Percentiles rank a stretch among this genome's conserved stretches.
Evolutionary conservation across 2,329 filamentous ascomycete species (phyloP).

Genomic region (Claviceps humidiphila): DNA sequence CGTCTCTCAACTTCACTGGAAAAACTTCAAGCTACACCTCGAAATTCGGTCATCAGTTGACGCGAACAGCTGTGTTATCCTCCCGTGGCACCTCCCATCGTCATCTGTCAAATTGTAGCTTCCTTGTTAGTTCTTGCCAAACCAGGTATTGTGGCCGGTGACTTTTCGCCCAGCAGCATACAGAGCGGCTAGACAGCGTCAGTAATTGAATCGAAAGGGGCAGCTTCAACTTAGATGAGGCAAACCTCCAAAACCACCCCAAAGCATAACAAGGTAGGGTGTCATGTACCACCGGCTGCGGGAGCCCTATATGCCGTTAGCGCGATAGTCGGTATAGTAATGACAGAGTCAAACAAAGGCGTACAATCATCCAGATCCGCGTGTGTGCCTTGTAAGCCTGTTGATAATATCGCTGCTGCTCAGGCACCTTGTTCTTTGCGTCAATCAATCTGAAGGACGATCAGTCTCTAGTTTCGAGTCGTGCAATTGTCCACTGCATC

Average conservation of each 20-base stretch:
- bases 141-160: conserved; percentile 70
- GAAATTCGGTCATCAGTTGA: background rate
- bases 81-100: background rate
- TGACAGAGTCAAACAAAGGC: conserved; percentile 16
- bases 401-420: conserved; percentile 66
- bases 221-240: conserved; percentile 9
- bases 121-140: conserved; percentile 40
- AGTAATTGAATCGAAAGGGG: background rate
- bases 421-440: conserved; percentile 63
- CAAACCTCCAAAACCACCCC: conserved; percentile 50
- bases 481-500: background rate
- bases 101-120: background rate
- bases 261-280: conserved; percentile 55
- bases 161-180: conserved; percentile 66
- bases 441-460: conserved; percentile 42
- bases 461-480: conserved; percentile 6
- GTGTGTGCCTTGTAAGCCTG: conserved; percentile 54
- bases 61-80: background rate
- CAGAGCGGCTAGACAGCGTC: conserved; percentile 33
- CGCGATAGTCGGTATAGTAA: background rate
- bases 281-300: conserved; percentile 52
- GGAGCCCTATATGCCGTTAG: conserved; percentile 36
- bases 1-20: background rate
- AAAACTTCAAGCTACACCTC: background rate
- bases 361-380: conserved; percentile 68